These are phyloP conservation scores for Helianthus tuberosus DNA, from an alignment of 129 eudicot genomes.

Conservation along the genomic window DNA sequence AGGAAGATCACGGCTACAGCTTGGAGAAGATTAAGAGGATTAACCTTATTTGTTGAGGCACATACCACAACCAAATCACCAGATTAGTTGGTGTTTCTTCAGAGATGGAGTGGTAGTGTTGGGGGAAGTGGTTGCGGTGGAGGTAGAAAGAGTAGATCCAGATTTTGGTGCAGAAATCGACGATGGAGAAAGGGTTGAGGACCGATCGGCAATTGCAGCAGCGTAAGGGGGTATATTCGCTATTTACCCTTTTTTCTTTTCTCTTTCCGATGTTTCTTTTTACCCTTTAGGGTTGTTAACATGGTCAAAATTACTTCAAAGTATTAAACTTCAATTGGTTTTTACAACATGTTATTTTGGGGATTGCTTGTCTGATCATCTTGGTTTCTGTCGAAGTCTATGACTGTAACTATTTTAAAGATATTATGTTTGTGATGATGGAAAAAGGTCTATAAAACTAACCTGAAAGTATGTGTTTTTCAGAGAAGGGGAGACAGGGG, in stretches of 20 bases:
- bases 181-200: conserved; percentile 86
- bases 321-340: background rate
- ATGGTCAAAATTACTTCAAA: background rate
- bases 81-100: too few relatives aligned
- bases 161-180: conserved; percentile 84
- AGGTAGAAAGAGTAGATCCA: conserved; percentile 95
- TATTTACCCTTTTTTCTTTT: background rate
- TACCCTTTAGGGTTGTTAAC: background rate
- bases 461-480: conserved; percentile 8
- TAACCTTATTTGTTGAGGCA: too few relatives aligned
- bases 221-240: conserved; percentile 88
- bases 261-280: background rate
- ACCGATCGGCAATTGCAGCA: conserved; percentile 89
- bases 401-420: conserved; percentile 12
- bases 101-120: conserved; percentile 70
- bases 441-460: background rate
- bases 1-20: too few relatives aligned
- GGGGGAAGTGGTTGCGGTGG: conserved; percentile 83
- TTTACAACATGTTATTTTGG: background rate
- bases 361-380: background rate
- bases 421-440: conserved; percentile 4
- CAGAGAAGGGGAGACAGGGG: conserved; percentile 45
- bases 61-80: too few relatives aligned
- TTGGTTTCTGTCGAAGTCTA: conserved; percentile 6
- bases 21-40: too few relatives aligned